These are phyloP conservation scores for Monascus purpureus DNA, from an alignment of 495 filamentous ascomycete genomes.

Conservation along the genomic window DNA sequence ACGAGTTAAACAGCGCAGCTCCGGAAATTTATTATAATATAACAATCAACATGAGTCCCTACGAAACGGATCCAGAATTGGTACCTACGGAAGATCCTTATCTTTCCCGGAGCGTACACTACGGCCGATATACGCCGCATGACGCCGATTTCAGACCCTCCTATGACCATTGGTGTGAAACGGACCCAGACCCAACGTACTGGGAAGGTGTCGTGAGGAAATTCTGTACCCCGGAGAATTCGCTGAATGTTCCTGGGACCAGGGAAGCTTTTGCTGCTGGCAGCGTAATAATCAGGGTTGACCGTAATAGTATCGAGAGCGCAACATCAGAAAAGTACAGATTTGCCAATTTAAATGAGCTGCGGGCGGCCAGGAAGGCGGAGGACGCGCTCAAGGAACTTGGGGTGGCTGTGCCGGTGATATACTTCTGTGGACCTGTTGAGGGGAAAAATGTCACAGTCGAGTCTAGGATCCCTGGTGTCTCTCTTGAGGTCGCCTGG, in stretches of 20 bases:
- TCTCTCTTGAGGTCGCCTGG: slow-evolving; percentile 31
- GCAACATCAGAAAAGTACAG: slow-evolving; percentile 22
- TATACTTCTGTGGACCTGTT: slow-evolving; percentile 26
- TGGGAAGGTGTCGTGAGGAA: slow-evolving; percentile 22
- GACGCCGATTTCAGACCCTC: slow-evolving; percentile 25
- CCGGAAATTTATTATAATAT: too few species aligned
- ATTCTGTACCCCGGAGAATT: slow-evolving; percentile 20
- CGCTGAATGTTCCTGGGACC: slow-evolving; percentile 17
- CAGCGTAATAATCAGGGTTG: slow-evolving; percentile 27
- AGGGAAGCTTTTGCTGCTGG: slow-evolving; percentile 25
- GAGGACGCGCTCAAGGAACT: slow-evolving; percentile 20
- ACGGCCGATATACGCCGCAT: slow-evolving; percentile 29
- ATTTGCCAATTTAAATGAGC: slow-evolving; percentile 45
- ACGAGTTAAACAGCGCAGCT: too few species aligned
- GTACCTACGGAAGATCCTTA: slow-evolving; percentile 26
- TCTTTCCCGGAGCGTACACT: slow-evolving; percentile 19
- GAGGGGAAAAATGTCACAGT: slow-evolving; percentile 28
- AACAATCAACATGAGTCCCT: slow-evolving; percentile 17
- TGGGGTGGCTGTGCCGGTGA: slow-evolving; percentile 22
- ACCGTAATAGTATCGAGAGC: slow-evolving; percentile 13
- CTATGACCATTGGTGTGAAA: slow-evolving; percentile 20
- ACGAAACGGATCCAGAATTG: slow-evolving; percentile 21
- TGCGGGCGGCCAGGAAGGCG: slow-evolving; percentile 23
- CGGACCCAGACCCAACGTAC: slow-evolving; percentile 17
- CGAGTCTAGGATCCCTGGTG: slow-evolving; percentile 29